Conservation (phyloP, 257 asterid genomes). For the Orobanche coerulescens region DNA sequence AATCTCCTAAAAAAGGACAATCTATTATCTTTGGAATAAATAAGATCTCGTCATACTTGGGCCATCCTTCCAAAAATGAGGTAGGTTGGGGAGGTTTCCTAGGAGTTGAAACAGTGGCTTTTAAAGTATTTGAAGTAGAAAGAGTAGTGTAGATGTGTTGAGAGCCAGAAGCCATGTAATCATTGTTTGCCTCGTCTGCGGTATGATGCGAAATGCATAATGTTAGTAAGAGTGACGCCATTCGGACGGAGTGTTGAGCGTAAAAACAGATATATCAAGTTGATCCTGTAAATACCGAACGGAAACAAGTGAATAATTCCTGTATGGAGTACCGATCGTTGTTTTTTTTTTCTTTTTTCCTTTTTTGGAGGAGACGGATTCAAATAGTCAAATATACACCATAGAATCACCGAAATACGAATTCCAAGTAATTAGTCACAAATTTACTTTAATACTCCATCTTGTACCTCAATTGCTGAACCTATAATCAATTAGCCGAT, state of each 20-base stretch:
- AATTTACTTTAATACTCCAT: neutral
- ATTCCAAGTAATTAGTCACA: slow-evolving; percentile 3
- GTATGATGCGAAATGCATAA: neutral
- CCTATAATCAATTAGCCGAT: slow-evolving; percentile 62
- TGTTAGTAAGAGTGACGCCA: neutral
- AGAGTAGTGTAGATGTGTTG: slow-evolving; percentile 54
- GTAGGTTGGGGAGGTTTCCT: slow-evolving; percentile 54
- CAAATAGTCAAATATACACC: neutral
- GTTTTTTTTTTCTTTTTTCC: neutral
- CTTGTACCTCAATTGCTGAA: slow-evolving; percentile 53
- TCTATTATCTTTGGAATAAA: neutral
- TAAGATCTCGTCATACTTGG: slow-evolving; percentile 28
- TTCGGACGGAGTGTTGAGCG: neutral
- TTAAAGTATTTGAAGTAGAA: slow-evolving; percentile 54
- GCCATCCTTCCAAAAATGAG: slow-evolving; percentile 61
- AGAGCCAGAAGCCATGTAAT: slow-evolving; percentile 61
- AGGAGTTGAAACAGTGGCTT: slow-evolving; percentile 32
- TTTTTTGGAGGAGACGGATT: neutral
- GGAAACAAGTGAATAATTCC: neutral
- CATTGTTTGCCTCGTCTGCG: slow-evolving; percentile 47
- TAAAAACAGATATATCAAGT: neutral
- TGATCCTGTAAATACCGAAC: neutral
- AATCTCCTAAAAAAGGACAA: neutral
- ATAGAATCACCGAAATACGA: neutral
- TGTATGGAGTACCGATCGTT: neutral